Evolutionary conservation across 306 rosid genomes (phyloP).

Genomic region (Cercis canadensis): DNA sequence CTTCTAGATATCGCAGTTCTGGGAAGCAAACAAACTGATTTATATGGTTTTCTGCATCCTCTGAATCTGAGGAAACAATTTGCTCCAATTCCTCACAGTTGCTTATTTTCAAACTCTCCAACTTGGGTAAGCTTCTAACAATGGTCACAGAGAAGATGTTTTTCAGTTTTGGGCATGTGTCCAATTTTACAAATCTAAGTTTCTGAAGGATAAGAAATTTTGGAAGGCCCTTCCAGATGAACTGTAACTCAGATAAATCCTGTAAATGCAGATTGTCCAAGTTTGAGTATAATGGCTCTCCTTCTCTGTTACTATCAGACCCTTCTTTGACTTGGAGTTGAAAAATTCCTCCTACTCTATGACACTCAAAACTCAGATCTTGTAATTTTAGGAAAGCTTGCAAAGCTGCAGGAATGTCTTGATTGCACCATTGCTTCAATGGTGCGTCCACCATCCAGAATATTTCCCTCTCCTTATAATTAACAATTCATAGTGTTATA

Average conservation of each 20-base stretch:
- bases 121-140: conserved; percentile 7
- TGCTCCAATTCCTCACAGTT: conserved; percentile 18
- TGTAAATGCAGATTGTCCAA: background rate
- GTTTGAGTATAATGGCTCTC: background rate
- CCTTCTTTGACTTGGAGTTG: background rate
- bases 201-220: background rate
- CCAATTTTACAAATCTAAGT: background rate
- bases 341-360: conserved; percentile 6
- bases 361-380: background rate
- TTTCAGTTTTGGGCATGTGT: background rate
- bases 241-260: background rate
- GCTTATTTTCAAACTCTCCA: background rate
- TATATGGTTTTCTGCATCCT: no score
- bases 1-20: background rate
- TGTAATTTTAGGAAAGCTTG: background rate
- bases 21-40: background rate
- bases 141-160: background rate
- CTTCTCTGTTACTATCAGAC: background rate
- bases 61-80: background rate
- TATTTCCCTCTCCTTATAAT: background rate
- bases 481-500: background rate
- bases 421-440: background rate
- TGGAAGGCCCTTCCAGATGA: background rate
- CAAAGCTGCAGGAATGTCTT: background rate
- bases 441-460: background rate